phyloP scores from a whole-genome alignment of 2,329 filamentous ascomycete species.

The Talaromyces sp. region DNA sequence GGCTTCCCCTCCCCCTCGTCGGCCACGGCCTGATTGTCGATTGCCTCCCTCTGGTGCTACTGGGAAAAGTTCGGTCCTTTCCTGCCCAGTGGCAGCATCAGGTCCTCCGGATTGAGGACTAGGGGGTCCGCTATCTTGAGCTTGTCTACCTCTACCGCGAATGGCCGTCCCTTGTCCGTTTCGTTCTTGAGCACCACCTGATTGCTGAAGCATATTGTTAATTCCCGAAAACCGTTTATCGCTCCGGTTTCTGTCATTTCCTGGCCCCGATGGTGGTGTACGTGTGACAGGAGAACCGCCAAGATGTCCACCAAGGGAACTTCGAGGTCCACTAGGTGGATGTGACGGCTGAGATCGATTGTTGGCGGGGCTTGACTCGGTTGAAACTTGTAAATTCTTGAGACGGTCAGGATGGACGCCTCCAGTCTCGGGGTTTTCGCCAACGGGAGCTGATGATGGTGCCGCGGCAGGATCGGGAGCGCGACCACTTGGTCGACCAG shows the following conservation, averaged over 20 bases:
- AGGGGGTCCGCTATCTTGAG: constrained; percentile 32
- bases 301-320: constrained; percentile 33
- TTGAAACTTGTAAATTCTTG: constrained; percentile 38
- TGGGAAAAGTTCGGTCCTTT: constrained; percentile 34
- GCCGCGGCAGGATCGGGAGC: constrained; percentile 26
- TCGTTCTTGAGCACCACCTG: constrained; percentile 33
- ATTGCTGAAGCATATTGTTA: constrained; percentile 48
- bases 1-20: constrained; percentile 35
- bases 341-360: constrained; percentile 25
- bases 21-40: constrained; percentile 27
- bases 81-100: constrained; percentile 26
- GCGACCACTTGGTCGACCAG: constrained; percentile 36
- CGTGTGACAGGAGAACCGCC: constrained; percentile 8
- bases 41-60: constrained; percentile 28
- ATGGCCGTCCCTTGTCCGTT: constrained; percentile 33
- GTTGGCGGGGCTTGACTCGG: constrained; percentile 23
- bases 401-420: constrained; percentile 56
- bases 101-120: constrained; percentile 26
- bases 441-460: constrained; percentile 33
- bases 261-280: constrained; percentile 34
- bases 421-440: constrained; percentile 35
- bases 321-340: constrained; percentile 42
- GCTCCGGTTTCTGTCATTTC: constrained; percentile 40
- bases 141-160: constrained; percentile 41
- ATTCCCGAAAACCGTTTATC: constrained; percentile 48